Evolutionary conservation across 768 basidiomycete genomes (phyloP), one percentile per base, ranked within the genome.

Genomic region (Boletellus ananiceps): DNA sequence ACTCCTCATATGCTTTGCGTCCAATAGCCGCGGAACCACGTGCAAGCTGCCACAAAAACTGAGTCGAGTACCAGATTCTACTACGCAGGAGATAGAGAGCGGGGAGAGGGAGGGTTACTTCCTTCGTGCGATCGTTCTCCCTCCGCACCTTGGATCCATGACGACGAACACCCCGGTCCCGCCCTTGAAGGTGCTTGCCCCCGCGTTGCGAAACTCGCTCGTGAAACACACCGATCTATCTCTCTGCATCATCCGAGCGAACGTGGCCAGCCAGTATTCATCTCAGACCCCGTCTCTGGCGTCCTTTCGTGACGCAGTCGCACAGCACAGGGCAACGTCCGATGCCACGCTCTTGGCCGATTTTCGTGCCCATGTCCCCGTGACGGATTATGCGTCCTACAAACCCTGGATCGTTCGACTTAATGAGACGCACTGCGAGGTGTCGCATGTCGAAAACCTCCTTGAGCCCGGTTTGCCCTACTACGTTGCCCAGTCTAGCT

Each of bases 391-490:
- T 23, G 51, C 49, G 7, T n/a, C 39, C 11, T 58, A 58, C 27
- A 27, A 50, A 31, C 19, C 55, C 57, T 56, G 47, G 42, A 36
- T 48, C 9, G 21, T 19, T 4, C 52, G 27, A 36, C 53, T 58
- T 15, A 14, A 57, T 7, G 46, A 33, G 7, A 4, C 2, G 1
- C 51, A 39, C 16, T 58, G 55, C 44, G 52, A 46, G 33, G 51
- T 53, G 9, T 31, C 31, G 11, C 38, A 52, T 4, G 46, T 58
- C 11, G 31, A 47, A 21, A 35, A 58, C 40, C 46, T 58, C 33
- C 48, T 58, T 15, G 41, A 55, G 5, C 57, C 55, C 2, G 55
- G 55, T 9, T 27, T 58, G 3, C 57, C 57, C 5, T 27, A 32
- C 36, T 9, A 15, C 33, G 12, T 58, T 1, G 46, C 35, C 2